phyloP scores from a whole-genome alignment of 495 filamentous ascomycete genomes.

The Acidomyces sp. region DNA sequence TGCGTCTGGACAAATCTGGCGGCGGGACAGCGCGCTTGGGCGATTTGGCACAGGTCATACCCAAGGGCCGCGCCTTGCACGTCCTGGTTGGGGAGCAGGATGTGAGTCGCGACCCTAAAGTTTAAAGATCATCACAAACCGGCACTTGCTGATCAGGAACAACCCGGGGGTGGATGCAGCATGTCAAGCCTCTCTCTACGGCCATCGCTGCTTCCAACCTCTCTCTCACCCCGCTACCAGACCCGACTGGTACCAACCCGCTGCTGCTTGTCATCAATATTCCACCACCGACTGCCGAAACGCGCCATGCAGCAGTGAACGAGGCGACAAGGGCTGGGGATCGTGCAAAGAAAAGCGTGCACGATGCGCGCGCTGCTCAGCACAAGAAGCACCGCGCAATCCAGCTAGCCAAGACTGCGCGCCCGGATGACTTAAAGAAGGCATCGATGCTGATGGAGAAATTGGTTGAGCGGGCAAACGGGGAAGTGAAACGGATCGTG shows the following conservation, averaged over 20 bases:
- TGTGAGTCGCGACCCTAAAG: too few relatives aligned
- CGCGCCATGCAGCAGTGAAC: slow-evolving; percentile 39
- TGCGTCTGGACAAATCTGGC: slow-evolving; percentile 32
- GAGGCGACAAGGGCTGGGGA: slow-evolving; percentile 50
- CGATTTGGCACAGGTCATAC: slow-evolving; percentile 65
- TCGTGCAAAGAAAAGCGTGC: slow-evolving; percentile 39
- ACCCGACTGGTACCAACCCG: slow-evolving; percentile 43
- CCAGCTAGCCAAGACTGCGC: slow-evolving; percentile 40
- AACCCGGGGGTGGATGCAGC: slow-evolving; percentile 32
- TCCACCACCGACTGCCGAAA: slow-evolving; percentile 54
- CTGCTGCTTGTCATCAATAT: slow-evolving; percentile 62
- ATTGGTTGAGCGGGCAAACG: slow-evolving; percentile 53
- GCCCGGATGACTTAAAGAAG: slow-evolving; percentile 55
- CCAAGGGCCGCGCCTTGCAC: slow-evolving; percentile 52
- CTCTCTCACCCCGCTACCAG: slow-evolving; percentile 57
- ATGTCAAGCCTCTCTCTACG: slow-evolving; percentile 57
- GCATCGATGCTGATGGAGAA: slow-evolving; percentile 53
- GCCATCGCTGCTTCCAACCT: slow-evolving; percentile 57
- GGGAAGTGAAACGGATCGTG: slow-evolving; percentile 53
- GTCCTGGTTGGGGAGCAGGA: slow-evolving; percentile 52
- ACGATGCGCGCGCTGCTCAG: slow-evolving; percentile 43
- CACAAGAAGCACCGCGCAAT: slow-evolving; percentile 53
- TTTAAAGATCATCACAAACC: too few relatives aligned
- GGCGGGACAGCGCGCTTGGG: slow-evolving; percentile 40
- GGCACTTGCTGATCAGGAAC: too few relatives aligned